Conservation (phyloP, 2,329 filamentous ascomycete genomes). For the Rutstroemia sp. region DNA sequence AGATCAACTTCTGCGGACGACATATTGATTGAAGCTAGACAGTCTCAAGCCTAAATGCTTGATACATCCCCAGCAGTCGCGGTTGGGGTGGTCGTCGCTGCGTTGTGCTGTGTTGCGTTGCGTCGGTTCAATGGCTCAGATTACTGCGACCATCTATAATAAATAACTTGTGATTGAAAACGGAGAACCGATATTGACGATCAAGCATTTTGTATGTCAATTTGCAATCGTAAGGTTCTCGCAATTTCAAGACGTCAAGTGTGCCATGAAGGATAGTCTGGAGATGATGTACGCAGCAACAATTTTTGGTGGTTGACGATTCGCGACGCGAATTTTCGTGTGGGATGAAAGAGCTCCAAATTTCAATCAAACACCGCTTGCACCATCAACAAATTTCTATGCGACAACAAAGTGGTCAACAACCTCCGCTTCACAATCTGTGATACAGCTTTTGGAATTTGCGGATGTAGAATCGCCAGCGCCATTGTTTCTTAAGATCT, state of each 20-base stretch:
- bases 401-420: background rate
- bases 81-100: no score
- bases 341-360: constrained; percentile 7
- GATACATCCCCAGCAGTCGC: background rate
- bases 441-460: background rate
- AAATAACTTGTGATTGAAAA: no score
- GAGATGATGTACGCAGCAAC: background rate
- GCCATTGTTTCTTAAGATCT: background rate
- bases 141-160: no score
- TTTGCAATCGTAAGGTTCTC: background rate
- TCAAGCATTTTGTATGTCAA: background rate
- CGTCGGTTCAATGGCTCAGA: no score
- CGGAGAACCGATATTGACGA: no score
- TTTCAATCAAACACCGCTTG: constrained; percentile 6
- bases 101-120: no score
- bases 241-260: no score
- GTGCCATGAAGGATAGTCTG: no score
- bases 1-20: background rate
- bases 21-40: constrained; percentile 1
- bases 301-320: background rate
- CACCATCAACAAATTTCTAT: constrained; percentile 6
- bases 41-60: background rate
- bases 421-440: background rate
- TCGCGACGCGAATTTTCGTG: constrained; percentile 10
- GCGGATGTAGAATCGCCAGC: no score